Percentiles rank a stretch among this genome's conserved stretches.
phyloP scores from a whole-genome alignment of 2,329 filamentous ascomycete species.

The Hypoxylon rubiginosum region DNA sequence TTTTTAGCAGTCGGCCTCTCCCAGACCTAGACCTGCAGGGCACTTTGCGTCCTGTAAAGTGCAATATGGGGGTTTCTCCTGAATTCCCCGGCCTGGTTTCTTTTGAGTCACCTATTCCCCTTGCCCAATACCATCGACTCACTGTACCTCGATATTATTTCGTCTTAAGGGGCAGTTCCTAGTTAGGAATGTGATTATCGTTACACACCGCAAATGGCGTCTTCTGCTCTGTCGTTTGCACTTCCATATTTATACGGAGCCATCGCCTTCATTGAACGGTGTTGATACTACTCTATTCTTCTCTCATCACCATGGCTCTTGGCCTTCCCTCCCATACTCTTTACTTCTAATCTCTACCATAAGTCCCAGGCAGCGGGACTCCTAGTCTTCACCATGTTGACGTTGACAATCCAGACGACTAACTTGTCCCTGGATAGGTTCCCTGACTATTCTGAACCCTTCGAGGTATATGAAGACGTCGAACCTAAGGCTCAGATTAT shows the following conservation, averaged over 20 bases:
- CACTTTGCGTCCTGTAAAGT: constrained; percentile 17
- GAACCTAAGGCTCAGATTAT: constrained; percentile 48
- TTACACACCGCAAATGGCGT: constrained; percentile 27
- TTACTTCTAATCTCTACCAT: neutral
- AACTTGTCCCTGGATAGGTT: constrained; percentile 60
- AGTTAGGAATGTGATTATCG: constrained; percentile 14
- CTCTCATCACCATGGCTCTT: constrained; percentile 6
- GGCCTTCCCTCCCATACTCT: constrained; percentile 6
- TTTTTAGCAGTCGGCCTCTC: constrained; percentile 26
- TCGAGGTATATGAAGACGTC: constrained; percentile 49
- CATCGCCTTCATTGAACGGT: constrained; percentile 1
- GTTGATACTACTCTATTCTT: neutral
- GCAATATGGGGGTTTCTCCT: constrained; percentile 26
- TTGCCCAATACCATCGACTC: constrained; percentile 11
- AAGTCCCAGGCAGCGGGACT: constrained; percentile 12
- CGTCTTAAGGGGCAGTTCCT: constrained; percentile 27
- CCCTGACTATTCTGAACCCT: constrained; percentile 60
- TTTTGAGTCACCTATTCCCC: constrained; percentile 2
- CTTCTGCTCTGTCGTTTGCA: constrained; percentile 19
- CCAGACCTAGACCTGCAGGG: constrained; percentile 18
- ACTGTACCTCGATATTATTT: constrained; percentile 12
- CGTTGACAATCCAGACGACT: constrained; percentile 59
- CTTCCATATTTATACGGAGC: constrained; percentile 18
- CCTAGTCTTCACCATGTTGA: constrained; percentile 38
- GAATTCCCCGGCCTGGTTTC: constrained; percentile 17